Percentiles rank a stretch among this genome's conserved stretches.
phyloP scores from a whole-genome alignment of 352 stramenopile genomes.

The Phytophthora lateralis region DNA sequence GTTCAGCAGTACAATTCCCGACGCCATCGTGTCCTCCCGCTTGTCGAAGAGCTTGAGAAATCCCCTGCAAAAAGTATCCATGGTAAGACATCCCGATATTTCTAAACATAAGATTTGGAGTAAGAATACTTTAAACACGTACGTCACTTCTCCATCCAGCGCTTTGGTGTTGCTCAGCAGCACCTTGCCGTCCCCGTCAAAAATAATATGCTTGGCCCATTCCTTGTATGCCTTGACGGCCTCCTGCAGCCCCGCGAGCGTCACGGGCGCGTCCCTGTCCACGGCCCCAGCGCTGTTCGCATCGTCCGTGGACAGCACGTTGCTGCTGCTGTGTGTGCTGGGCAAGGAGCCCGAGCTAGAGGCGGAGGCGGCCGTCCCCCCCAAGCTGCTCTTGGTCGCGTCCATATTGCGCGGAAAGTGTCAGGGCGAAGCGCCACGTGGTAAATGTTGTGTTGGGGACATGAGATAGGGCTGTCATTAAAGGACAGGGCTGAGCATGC shows the following conservation, averaged over 20 bases:
- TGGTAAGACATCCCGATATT: neutral
- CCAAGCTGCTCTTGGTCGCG: slow-evolving; percentile 12
- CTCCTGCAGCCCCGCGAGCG: slow-evolving; percentile 55
- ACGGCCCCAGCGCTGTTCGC: slow-evolving; percentile 4
- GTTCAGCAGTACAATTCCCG: slow-evolving; percentile 68
- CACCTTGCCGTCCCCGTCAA: slow-evolving; percentile 61
- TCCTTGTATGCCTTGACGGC: slow-evolving; percentile 64
- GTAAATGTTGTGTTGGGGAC: neutral
- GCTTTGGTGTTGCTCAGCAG: slow-evolving; percentile 63
- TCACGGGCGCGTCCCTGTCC: slow-evolving; percentile 29
- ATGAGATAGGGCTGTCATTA: neutral
- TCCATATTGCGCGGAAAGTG: slow-evolving; percentile 11
- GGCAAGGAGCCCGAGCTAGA: slow-evolving; percentile 17
- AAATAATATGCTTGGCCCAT: slow-evolving; percentile 67
- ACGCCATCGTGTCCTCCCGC: slow-evolving; percentile 76
- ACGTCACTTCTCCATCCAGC: slow-evolving; percentile 68
- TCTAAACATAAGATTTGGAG: neutral
- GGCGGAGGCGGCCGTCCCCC: slow-evolving; percentile 1
- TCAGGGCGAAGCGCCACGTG: neutral
- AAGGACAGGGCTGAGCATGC: neutral
- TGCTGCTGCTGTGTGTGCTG: slow-evolving; percentile 23
- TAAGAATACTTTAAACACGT: slow-evolving; percentile 11
- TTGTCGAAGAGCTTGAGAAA: slow-evolving; percentile 78
- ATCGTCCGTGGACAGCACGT: slow-evolving; percentile 22
- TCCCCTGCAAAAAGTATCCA: slow-evolving; percentile 23